Base-by-base conservation (phyloP, 2,329 filamentous ascomycete species). In the Fonsecaea multimorphosa region DNA sequence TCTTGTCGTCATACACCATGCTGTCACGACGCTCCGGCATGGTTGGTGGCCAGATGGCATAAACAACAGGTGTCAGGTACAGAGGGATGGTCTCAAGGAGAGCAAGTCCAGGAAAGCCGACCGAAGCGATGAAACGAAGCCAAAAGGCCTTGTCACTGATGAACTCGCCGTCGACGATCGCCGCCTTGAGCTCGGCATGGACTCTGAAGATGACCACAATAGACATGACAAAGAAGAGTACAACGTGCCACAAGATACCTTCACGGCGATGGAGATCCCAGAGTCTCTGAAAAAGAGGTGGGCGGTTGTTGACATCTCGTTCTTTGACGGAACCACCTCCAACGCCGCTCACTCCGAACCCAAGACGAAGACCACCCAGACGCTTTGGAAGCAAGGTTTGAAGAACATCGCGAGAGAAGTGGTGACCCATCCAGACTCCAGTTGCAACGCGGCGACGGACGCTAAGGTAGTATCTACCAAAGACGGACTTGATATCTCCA, bases 21-120 rank as follows among this genome's bases (percentile, higher is more conserved):
- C 58, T 60, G 16, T 65, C 62, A 27, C 67, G 67, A 31, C 67
- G 62, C 2, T 49, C 38, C 32, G 67, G 67, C 67, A 69, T 68
- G 5, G 54, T 66, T 40, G 69, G 69, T 59, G 69, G 69, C 34
- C 64, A 68, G 31, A 69, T 64, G 55, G 56, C 54, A 55, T 71
- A 71, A 24, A 63, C 14, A 22, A 69, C 38, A 5, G 69, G 69
- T 11, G 63, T 66, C 19, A 71, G 52, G 36, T 66, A 63, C 19
- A 67, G 49, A 38, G 62, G 67, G 9, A 62, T 51, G 16, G 52
- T 44, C 27, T 67, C 64, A 34, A 69, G 57, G 27, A 69, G 34
- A 7, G n/a, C 31, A 14, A 67, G 60, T 4, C 67, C 67, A 8
- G 67, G 65, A 46, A 67, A 69, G 9, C 67, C 67, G 19, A 64